These are phyloP conservation scores for Ichthyophthirius multifiliis DNA, from an alignment of 169 alveolate species.

Conservation along the genomic window DNA sequence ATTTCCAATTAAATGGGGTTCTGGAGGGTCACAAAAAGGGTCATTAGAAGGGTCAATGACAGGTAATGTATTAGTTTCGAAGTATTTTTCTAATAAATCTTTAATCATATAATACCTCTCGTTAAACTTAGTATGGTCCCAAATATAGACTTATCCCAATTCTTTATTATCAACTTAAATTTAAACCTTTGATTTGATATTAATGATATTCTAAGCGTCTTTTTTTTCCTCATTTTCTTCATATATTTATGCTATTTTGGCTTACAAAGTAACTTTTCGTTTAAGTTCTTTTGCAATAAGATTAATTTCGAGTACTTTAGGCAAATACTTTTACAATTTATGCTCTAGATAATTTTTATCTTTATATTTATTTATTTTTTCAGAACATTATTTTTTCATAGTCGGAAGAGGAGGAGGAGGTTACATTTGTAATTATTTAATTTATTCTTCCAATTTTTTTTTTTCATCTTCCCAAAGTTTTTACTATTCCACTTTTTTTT, in stretches of 20 bases:
- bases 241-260: no score
- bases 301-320: slow-evolving; percentile 38
- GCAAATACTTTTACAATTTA: slow-evolving; percentile 26
- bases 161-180: slow-evolving; percentile 39
- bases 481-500: slow-evolving; percentile 62
- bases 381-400: not conserved
- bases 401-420: no score
- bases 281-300: slow-evolving; percentile 38
- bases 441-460: slow-evolving; percentile 11
- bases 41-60: slow-evolving; percentile 18
- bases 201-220: slow-evolving; percentile 76
- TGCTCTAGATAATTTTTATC: slow-evolving; percentile 38
- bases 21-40: slow-evolving; percentile 51
- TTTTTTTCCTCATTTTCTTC: no score
- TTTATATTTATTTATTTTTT: slow-evolving; percentile 24
- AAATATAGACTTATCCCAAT: slow-evolving; percentile 26
- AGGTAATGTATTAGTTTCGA: slow-evolving; percentile 32
- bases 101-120: slow-evolving; percentile 35
- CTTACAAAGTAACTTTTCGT: slow-evolving; percentile 24
- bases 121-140: slow-evolving; percentile 36
- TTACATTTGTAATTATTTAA: slow-evolving; percentile 4
- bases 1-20: slow-evolving; percentile 27
- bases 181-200: slow-evolving; percentile 45
- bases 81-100: slow-evolving; percentile 26
- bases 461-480: slow-evolving; percentile 43